Evolutionary conservation across 2,329 filamentous ascomycete genomes (phyloP).

Genomic region (Alternaria incomplexa): DNA sequence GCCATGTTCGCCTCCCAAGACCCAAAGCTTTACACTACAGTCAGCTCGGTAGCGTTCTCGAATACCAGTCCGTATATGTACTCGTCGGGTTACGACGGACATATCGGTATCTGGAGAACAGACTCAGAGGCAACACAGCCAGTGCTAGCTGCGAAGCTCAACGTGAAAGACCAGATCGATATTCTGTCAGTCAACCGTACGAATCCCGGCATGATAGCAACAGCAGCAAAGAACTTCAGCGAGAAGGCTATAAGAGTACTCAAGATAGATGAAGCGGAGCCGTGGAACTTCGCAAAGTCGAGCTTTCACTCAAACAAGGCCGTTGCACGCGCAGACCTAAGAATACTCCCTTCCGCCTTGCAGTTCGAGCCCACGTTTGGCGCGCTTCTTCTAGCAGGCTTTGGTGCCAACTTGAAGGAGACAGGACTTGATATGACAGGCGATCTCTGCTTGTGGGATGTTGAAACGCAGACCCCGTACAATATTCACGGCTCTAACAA

Average conservation of each 20-base stretch:
- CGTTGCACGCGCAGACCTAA: conserved; percentile 31
- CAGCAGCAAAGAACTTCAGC: conserved; percentile 50
- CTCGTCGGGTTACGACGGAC: conserved; percentile 62
- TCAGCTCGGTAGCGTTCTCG: conserved; percentile 62
- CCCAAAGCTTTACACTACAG: conserved; percentile 61
- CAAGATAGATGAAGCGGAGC: conserved; percentile 20
- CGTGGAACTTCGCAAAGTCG: conserved; percentile 2
- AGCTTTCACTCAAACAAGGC: conserved; percentile 43
- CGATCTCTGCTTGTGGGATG: conserved; percentile 62
- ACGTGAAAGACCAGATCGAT: conserved; percentile 58
- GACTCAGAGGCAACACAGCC: conserved; percentile 31
- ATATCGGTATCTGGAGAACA: conserved; percentile 53
- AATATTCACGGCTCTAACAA: conserved; percentile 56
- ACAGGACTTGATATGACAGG: conserved; percentile 52
- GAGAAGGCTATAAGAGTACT: conserved; percentile 47
- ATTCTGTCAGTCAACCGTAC: conserved; percentile 55
- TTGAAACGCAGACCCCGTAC: conserved; percentile 50
- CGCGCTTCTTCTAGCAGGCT: conserved; percentile 61
- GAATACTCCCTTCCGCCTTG: conserved; percentile 39
- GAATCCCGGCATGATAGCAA: conserved; percentile 53
- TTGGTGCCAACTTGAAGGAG: conserved; percentile 51
- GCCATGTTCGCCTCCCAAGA: conserved; percentile 59
- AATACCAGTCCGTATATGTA: conserved; percentile 54
- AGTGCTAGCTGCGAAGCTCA: conserved; percentile 31
- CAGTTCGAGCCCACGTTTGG: conserved; percentile 39